Evolutionary conservation across 768 basidiomycete genomes (phyloP).

Genomic region (Podaxis sp.): DNA sequence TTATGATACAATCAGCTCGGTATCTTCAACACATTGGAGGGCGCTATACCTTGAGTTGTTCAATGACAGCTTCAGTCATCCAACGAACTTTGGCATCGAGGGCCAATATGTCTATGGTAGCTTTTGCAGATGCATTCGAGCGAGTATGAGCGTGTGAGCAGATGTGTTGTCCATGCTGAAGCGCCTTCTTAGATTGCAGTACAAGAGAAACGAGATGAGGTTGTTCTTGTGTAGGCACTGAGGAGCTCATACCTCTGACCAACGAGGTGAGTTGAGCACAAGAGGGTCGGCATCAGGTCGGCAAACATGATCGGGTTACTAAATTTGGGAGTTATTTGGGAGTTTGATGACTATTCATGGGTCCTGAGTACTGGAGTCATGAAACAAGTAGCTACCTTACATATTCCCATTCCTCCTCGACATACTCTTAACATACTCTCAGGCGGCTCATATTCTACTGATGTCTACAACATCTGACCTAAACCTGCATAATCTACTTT

Average conservation of each 20-base stretch:
- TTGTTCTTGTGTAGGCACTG: slow-evolving; percentile 30
- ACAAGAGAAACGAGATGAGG: slow-evolving; percentile 73
- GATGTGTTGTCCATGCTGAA: slow-evolving; percentile 72
- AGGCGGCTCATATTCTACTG: neutral
- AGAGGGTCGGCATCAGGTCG: neutral
- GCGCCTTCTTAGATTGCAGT: slow-evolving; percentile 76
- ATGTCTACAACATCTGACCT: slow-evolving; percentile 8
- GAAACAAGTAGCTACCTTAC: too few relatives aligned
- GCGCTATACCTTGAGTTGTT: slow-evolving; percentile 65
- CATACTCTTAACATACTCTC: neutral
- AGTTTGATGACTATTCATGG: neutral
- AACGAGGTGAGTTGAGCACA: neutral
- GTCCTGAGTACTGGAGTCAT: neutral
- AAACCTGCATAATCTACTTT: slow-evolving; percentile 33
- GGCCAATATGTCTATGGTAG: slow-evolving; percentile 66
- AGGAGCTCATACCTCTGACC: slow-evolving; percentile 1
- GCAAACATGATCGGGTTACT: neutral
- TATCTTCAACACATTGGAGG: neutral
- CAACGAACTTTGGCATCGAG: slow-evolving; percentile 79
- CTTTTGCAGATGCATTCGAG: slow-evolving; percentile 62
- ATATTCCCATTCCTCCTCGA: neutral
- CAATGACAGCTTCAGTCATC: slow-evolving; percentile 68
- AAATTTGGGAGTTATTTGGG: neutral
- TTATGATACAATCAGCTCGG: slow-evolving; percentile 22
- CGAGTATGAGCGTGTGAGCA: slow-evolving; percentile 63